Base-by-base conservation (phyloP, 164 flowering plant species). In the Paratinospora sagittata region DNA sequence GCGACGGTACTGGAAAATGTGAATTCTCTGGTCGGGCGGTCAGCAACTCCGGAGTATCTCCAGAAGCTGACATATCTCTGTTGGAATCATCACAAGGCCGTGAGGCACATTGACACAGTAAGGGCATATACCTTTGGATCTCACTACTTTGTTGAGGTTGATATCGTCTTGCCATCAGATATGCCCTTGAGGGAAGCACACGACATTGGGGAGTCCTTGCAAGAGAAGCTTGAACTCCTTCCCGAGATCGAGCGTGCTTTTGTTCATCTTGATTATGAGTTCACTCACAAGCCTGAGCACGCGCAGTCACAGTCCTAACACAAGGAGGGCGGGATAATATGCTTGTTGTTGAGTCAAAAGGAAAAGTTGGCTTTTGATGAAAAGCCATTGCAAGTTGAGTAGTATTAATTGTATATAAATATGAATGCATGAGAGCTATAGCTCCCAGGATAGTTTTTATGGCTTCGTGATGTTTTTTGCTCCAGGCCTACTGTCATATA, bases 61-160 rank as follows among this genome's bases (percentile, higher is more conserved):
- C 96, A 88, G 77, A 92, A 92, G 65, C 85, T 94, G 3, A 94
- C 98, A 1, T 95, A 95, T 78, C 91, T 92, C 52, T 87, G 93
- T 41, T 90, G 97, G 96, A 95, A 90, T 81, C 98, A 95, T 77
- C 96, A 92, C 87, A 82, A 85, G 81, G 84, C 88, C 47, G 79
- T 95, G 27, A 86, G 83, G 72, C 96, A 89, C 82, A 90, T 80
- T 12, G 83, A 81, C 49, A 94, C 98, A 0, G 97, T 94, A 63
- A 80, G 98, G 45, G 98, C 97, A 6, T 94, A 94, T 83, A 92
- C 97, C 11, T 94, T 94, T 79, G 97, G 98, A n/a, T 89, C 93
- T 16, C 98, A 90, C 82, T 93, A 91, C 86, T 93, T 93, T 78
- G 98, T 91, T 0, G 98, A 93, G 84, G 97, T 94, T n/a, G 98